Base-by-base conservation (phyloP, 2,329 filamentous ascomycete genomes). In the Nemania diffusa region DNA sequence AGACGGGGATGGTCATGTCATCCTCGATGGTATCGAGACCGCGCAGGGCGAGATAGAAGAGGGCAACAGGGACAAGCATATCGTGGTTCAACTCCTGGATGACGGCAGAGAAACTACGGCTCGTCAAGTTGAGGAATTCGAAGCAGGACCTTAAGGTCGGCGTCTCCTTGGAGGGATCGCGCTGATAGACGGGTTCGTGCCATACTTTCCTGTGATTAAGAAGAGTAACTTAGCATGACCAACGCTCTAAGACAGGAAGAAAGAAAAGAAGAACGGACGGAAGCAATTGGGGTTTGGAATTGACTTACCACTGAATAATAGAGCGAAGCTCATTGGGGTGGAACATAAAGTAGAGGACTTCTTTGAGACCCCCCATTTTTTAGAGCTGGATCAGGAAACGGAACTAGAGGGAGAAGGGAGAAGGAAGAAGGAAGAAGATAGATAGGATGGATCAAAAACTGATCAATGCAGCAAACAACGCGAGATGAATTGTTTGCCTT, bases 11-110 rank as follows among this genome's bases (percentile, higher is more conserved):
- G 5, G 94, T 97, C 90, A 97, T 98, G 81, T 99, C 96, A 84
- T 99, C 96, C 82, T 99, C 96, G 68, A 99, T 92, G n/a, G 96
- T 99, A 80, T 99, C 96, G 57, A 99, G 87, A 53, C 93, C 96
- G 68, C 96, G 92, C 62, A 99, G 86, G 60, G 93, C 88, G 29
- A 99, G 88, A 83, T 99, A 99, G 86, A 99, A 99, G 9, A 98
- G 84, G 63, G 91, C 90, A 52, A 98, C 87, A 26, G 96, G 94
- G 46, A 97, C 88, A 40, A 98, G 88, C 34, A 99, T 89, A 81
- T 99, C 95, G 0, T 94, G 94, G 78, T 97, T 94, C 50, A 99
- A 87, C 82, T 99, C 96, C 81, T 97, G 90, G 71, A 99, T 99
- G 78, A 99, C 96, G 53, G 93, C 87, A 59, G 91, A 86, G 80